Evolutionary conservation across 768 basidiomycete species (phyloP).

Genomic region (Filobasidium floriforme): DNA sequence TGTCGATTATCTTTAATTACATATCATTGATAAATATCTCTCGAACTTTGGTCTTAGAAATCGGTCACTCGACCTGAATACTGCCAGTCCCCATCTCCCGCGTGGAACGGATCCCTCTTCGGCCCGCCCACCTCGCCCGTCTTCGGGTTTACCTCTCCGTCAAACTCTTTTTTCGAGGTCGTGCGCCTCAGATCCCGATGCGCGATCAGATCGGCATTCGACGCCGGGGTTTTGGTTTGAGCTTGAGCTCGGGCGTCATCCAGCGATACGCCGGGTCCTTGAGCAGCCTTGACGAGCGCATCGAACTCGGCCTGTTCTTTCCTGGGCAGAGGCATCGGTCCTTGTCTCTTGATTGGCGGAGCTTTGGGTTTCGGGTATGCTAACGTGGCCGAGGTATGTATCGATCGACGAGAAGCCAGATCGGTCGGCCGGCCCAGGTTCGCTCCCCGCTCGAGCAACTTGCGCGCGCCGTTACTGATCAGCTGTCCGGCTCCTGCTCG

Average conservation of each 20-base stretch:
- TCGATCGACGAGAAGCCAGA: neutral
- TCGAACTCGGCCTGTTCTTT: constrained; percentile 43
- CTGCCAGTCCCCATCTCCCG: constrained; percentile 40
- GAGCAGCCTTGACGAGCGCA: constrained; percentile 27
- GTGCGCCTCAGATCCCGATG: constrained; percentile 39
- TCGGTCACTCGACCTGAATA: constrained; percentile 42
- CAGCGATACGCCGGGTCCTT: constrained; percentile 19
- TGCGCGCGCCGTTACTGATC: constrained; percentile 19
- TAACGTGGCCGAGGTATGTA: neutral
- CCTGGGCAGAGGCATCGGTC: constrained; percentile 36
- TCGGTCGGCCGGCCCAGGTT: neutral
- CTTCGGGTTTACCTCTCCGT: constrained; percentile 40
- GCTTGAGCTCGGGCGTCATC: constrained; percentile 23
- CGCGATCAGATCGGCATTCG: constrained; percentile 8
- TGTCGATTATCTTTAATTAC: too few species aligned
- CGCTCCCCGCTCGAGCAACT: constrained; percentile 15
- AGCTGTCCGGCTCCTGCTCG: constrained; percentile 29
- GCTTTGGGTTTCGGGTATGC: constrained; percentile 6
- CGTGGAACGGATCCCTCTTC: constrained; percentile 42
- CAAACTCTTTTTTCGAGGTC: constrained; percentile 34
- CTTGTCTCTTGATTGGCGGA: constrained; percentile 30
- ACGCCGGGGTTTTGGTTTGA: constrained; percentile 15
- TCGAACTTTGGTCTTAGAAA: neutral
- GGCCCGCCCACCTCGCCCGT: constrained; percentile 43
- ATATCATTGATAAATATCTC: too few species aligned